phyloP scores from a whole-genome alignment of 345 rosid genomes.

The Streptanthus diversifolius region DNA sequence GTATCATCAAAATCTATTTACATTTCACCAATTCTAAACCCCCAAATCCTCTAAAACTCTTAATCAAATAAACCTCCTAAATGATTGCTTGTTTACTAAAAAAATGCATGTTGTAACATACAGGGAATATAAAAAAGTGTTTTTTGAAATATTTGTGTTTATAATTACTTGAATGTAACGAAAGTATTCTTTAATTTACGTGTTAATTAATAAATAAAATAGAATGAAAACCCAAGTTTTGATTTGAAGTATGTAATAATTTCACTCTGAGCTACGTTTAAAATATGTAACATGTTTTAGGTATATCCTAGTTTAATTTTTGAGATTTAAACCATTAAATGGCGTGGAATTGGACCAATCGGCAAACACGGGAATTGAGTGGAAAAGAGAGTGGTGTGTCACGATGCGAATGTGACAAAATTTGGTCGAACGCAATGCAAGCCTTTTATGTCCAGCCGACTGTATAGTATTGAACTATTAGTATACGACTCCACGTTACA shows the following conservation, averaged over 20 bases:
- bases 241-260: background rate
- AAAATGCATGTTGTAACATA: too few species aligned
- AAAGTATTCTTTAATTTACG: background rate
- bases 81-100: background rate
- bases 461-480: background rate
- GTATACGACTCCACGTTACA: constrained; percentile 5
- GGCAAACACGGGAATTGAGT: constrained; percentile 11
- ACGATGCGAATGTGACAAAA: constrained; percentile 17
- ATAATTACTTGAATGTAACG: background rate
- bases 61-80: too few species aligned
- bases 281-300: background rate
- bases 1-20: too few species aligned
- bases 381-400: constrained; percentile 23
- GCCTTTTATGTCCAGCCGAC: constrained; percentile 15
- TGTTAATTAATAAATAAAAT: background rate
- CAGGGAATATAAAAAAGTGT: too few species aligned
- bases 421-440: constrained; percentile 19
- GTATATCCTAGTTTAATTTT: background rate
- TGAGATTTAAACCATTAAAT: background rate
- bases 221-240: too few species aligned
- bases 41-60: too few species aligned
- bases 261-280: background rate
- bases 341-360: constrained; percentile 2
- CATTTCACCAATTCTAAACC: too few species aligned
- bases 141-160: background rate